Percentiles rank a stretch among this genome's conserved stretches.
Conservation (phyloP, 1,139 yeast genomes). For the Suhomyces wounanorum region DNA sequence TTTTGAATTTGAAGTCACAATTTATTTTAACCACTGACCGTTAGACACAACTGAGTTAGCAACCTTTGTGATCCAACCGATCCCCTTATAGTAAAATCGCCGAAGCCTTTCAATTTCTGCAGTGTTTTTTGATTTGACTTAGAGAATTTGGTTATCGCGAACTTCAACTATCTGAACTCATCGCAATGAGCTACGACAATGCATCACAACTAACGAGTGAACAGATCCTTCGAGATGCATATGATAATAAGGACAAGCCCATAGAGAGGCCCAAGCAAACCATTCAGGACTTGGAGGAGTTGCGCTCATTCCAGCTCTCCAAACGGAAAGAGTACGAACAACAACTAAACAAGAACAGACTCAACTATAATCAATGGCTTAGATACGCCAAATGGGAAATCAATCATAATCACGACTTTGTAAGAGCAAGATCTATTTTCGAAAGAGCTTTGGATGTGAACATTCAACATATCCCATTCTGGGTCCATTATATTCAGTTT, state of each 20-base stretch:
- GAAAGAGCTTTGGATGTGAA: constrained; percentile 87
- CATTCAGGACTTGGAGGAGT: constrained; percentile 78
- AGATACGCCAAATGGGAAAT: constrained; percentile 89
- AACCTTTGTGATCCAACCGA: not conserved
- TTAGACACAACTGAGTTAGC: not conserved
- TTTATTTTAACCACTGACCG: no score
- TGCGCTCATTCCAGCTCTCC: constrained; percentile 70
- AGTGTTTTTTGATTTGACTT: not conserved
- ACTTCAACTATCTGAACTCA: not conserved
- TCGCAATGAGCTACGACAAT: constrained; percentile 5
- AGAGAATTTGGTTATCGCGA: constrained; percentile 1
- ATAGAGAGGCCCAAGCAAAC: constrained; percentile 51
- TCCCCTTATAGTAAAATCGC: no score
- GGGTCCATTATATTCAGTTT: constrained; percentile 81
- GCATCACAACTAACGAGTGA: constrained; percentile 34
- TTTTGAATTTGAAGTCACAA: not conserved
- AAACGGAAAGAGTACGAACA: constrained; percentile 84
- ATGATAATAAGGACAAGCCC: constrained; percentile 29
- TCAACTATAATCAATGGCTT: constrained; percentile 87
- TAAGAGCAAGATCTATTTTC: constrained; percentile 77
- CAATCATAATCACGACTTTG: constrained; percentile 70
- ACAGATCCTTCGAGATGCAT: constrained; percentile 42
- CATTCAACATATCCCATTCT: constrained; percentile 71
- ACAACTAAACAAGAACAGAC: constrained; percentile 77
- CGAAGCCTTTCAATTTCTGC: no score